Evolutionary conservation across 129 eudicot genomes (phyloP), one percentile per base, ranked within the genome.

Genomic region (Artemisia annua): DNA sequence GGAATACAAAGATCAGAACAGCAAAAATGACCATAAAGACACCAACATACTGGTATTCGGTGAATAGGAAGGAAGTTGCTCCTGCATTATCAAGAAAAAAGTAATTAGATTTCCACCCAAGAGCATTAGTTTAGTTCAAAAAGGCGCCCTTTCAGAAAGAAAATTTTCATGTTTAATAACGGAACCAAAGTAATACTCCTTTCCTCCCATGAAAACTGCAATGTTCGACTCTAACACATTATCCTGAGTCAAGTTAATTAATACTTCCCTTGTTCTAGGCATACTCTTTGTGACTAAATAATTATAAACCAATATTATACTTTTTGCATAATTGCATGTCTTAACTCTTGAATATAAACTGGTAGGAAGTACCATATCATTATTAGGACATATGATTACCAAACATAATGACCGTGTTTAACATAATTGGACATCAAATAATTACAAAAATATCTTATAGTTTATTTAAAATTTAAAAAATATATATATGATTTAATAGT

Each of bases 21-120:
- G 97, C 97, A 52, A 91, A 91, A 62, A 86, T 86, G 74, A 87
- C 88, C 97, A 91, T 92, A 81, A 92, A 92, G 16, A 88, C 49
- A 13, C 94, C 97, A 83, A 92, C 97, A 74, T 92, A 92, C 82
- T 85, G 93, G 76, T 92, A 92, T 76, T 80, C 87, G 0, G 97
- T 92, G 28, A 48, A 87, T 48, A 92, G 88, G 76, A 92, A 92
- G 15, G 97, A 92, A 13, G 97, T 92, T 68, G 97, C 87, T 66
- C 96, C 96, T 89, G 86, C 51, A 14, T 75, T 59, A 75, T 78
- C 11, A 44, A 52, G 32, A 18, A 9, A 52, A 50, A 70, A 43
- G 6, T 11, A 8, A 54, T 39, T 51, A 3, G 14, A 49, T 18
- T 48, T n/a, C 26, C 46, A 32, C 18, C 69, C 17, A 48, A 12